Conservation (phyloP, 768 basidiomycete species). For the Mycena venus region DNA sequence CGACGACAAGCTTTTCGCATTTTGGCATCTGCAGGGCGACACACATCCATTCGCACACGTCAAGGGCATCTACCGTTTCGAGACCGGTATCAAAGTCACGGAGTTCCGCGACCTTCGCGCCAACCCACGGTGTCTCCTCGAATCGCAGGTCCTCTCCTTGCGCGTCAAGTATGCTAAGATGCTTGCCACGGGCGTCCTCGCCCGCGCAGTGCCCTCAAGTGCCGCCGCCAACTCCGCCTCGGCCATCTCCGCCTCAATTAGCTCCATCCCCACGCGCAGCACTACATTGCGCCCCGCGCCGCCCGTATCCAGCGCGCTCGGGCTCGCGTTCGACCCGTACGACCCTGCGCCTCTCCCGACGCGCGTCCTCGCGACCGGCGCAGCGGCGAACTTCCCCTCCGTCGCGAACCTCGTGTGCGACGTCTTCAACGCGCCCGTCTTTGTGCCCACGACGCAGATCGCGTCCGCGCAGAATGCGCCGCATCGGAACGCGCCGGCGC, state of each 20-base stretch:
- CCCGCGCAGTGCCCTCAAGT: conserved; percentile 44
- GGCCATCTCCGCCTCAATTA: conserved; percentile 42
- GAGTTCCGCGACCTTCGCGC: conserved; percentile 92
- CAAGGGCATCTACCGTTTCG: conserved; percentile 90
- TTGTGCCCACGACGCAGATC: conserved; percentile 80
- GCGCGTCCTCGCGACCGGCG: conserved; percentile 79
- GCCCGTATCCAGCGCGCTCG: conserved; percentile 59
- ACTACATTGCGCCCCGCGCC: conserved; percentile 44
- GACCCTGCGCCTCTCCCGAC: conserved; percentile 75
- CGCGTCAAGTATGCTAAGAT: conserved; percentile 86
- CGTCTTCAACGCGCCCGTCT: conserved; percentile 86
- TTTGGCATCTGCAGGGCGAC: conserved; percentile 89
- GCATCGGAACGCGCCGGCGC: conserved; percentile 81
- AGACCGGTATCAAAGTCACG: conserved; percentile 88
- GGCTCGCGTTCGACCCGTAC: conserved; percentile 85
- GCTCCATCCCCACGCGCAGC: conserved; percentile 47
- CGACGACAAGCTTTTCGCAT: conserved; percentile 92
- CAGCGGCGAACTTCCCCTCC: conserved; percentile 87
- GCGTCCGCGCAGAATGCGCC: conserved; percentile 81
- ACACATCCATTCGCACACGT: conserved; percentile 81
- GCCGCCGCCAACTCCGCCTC: neutral
- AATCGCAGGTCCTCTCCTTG: conserved; percentile 85
- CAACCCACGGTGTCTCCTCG: conserved; percentile 88
- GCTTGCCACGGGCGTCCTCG: conserved; percentile 75
- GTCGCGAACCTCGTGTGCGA: conserved; percentile 86